Percentiles rank a stretch among this genome's conserved stretches.
phyloP scores from a whole-genome alignment of 2,329 filamentous ascomycete genomes.

The Biscogniauxia mediterranea region DNA sequence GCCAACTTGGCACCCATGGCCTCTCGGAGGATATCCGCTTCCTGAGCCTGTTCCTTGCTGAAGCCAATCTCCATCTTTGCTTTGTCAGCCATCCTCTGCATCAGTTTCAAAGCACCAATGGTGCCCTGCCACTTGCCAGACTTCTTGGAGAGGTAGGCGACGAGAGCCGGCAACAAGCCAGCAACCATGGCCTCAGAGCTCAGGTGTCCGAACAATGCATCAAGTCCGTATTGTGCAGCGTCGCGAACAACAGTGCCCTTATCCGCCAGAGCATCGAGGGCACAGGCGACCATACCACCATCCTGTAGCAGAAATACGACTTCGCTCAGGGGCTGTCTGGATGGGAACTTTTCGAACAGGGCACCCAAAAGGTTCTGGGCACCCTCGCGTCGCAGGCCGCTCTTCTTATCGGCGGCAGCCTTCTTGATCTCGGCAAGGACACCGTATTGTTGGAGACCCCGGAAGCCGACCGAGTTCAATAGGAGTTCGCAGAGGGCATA shows the following conservation, averaged over 20 bases:
- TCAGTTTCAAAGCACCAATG: slow-evolving; percentile 77
- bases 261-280: slow-evolving; percentile 83
- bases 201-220: slow-evolving; percentile 79
- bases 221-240: slow-evolving; percentile 89
- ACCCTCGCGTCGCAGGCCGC: slow-evolving; percentile 77
- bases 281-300: slow-evolving; percentile 67
- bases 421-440: slow-evolving; percentile 60
- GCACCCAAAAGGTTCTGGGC: slow-evolving; percentile 94
- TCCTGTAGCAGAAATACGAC: slow-evolving; percentile 80
- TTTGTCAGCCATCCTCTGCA: slow-evolving; percentile 94
- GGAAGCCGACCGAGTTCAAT: slow-evolving; percentile 52
- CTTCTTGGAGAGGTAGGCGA: slow-evolving; percentile 73
- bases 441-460: slow-evolving; percentile 52
- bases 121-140: slow-evolving; percentile 97
- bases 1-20: slow-evolving; percentile 87
- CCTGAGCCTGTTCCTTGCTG: slow-evolving; percentile 77
- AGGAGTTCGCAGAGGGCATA: slow-evolving; percentile 61
- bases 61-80: slow-evolving; percentile 78
- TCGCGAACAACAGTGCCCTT: slow-evolving; percentile 88
- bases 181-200: slow-evolving; percentile 79
- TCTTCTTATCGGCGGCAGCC: slow-evolving; percentile 92
- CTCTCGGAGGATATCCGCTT: slow-evolving; percentile 87
- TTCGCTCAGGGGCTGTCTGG: slow-evolving; percentile 74
- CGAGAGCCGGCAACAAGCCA: slow-evolving; percentile 75
- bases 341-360: slow-evolving; percentile 84